Base-by-base conservation (phyloP, 495 filamentous ascomycete species). In the Aspergillus mulundensis region DNA sequence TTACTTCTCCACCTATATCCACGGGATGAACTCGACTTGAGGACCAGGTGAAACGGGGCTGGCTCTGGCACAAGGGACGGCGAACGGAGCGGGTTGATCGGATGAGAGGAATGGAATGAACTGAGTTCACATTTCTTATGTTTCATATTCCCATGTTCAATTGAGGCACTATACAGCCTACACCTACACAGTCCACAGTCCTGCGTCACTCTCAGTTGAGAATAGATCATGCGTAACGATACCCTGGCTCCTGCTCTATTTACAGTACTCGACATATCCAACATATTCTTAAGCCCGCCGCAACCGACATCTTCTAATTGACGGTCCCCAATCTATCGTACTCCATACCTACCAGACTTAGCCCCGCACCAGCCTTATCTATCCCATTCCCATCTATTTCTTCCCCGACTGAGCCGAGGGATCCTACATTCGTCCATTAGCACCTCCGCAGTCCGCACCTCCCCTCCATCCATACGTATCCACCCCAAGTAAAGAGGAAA, bases 371-470 rank as follows among this genome's bases (percentile, higher is more conserved):
- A 28, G 25, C 25, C 25, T 28, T 8, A 28, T 28, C 8, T 8
- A 28, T n/a, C n/a, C n/a, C n/a, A n/a, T n/a, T n/a, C n/a, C n/a
- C n/a, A 28, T 28, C 51, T 63, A 72, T 66, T 72, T 70, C 66
- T 66, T 72, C 36, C 72, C 72, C 19, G 65, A 61, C 64, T 75
- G 72, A 21, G 70, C 72, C 30, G 70, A 61, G 12, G 72, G 61
- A 66, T 73, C 72, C 72, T 75, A 64, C 8, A 34, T 6, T 0
- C 12, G n/a, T 16, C 21, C 15, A 46, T 46, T 30, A 46, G 21
- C 21, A 15, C 11, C 21, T n/a, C 30, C 38, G 10, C 28, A 20
- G n/a, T n/a, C 32, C 19, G 47, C 38, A 40, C 8, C 16, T 1
- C 38, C 38, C 32, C 43, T 23, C 21, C 25, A 53, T 12, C 25